Conservation (phyloP, 345 rosid species). For the Salix exigua region DNA sequence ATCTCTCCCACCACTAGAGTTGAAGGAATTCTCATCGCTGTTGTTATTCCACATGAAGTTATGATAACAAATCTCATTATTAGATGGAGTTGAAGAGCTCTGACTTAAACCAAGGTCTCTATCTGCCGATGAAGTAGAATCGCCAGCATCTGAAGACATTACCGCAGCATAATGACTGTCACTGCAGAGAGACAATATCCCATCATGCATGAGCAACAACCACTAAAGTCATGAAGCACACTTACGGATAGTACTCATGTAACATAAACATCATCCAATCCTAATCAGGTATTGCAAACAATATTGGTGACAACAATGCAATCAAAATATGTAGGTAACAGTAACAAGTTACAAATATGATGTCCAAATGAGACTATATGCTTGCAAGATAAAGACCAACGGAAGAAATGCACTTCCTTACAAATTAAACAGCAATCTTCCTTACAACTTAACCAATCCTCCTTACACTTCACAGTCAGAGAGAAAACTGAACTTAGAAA, state of each 20-base stretch:
- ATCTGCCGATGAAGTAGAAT: conserved; percentile 32
- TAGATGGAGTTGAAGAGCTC: conserved; percentile 32
- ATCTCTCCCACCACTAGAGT: conserved; percentile 36
- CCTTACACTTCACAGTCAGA: not conserved
- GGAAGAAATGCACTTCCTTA: not conserved
- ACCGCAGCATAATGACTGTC: conserved; percentile 26
- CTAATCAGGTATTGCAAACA: not conserved
- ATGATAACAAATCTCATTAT: conserved; percentile 47
- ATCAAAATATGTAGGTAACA: not conserved
- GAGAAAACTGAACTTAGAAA: not conserved
- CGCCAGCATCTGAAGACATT: conserved; percentile 33
- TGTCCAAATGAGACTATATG: not conserved
- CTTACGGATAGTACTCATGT: not conserved
- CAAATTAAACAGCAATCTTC: not conserved
- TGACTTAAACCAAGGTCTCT: conserved; percentile 30
- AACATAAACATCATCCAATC: not conserved
- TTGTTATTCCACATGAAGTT: conserved; percentile 56
- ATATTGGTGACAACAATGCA: not conserved
- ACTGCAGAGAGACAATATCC: conserved; percentile 29
- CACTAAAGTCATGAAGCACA: not conserved
- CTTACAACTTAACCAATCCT: not conserved
- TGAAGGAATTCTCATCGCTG: conserved; percentile 41
- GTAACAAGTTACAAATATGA: not conserved
- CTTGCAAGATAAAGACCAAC: not conserved
- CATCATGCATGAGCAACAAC: not conserved